Conservation (phyloP, 495 filamentous ascomycete species). For the Trichoderma virens region DNA sequence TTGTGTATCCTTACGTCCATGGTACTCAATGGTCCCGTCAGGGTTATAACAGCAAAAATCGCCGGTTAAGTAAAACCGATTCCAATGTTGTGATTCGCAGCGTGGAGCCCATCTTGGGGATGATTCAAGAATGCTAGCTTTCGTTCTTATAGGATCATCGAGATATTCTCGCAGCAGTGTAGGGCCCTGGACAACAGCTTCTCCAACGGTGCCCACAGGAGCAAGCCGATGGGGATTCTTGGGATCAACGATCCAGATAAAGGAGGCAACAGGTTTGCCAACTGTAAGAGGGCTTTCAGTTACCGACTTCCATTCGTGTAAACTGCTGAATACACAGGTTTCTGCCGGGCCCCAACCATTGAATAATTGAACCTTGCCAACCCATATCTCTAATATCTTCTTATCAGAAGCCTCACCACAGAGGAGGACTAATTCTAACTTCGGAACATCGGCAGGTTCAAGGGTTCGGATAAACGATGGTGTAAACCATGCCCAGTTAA, state of each 20-base stretch:
- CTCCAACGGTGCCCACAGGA: conserved; percentile 40
- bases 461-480: conserved; percentile 36
- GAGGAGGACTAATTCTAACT: conserved; percentile 35
- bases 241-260: conserved; percentile 37
- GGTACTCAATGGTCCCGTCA: conserved; percentile 17
- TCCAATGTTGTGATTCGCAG: conserved; percentile 17
- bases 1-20: conserved; percentile 23
- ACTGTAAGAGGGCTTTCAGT: conserved; percentile 25
- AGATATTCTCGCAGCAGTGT: conserved; percentile 28
- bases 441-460: conserved; percentile 30
- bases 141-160: conserved; percentile 12
- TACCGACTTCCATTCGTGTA: conserved; percentile 10
- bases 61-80: conserved; percentile 40
- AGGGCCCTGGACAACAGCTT: conserved; percentile 39
- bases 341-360: conserved; percentile 29
- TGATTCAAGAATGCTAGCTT: neutral
- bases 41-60: conserved; percentile 16
- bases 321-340: conserved; percentile 19
- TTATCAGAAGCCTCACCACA: conserved; percentile 28
- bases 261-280: conserved; percentile 35
- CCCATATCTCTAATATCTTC: conserved; percentile 14
- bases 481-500: conserved; percentile 43
- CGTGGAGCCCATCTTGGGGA: neutral
- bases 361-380: conserved; percentile 19
- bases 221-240: conserved; percentile 39